Base-by-base conservation (phyloP, 2,329 filamentous ascomycete genomes). In the Diaporthe sp. region DNA sequence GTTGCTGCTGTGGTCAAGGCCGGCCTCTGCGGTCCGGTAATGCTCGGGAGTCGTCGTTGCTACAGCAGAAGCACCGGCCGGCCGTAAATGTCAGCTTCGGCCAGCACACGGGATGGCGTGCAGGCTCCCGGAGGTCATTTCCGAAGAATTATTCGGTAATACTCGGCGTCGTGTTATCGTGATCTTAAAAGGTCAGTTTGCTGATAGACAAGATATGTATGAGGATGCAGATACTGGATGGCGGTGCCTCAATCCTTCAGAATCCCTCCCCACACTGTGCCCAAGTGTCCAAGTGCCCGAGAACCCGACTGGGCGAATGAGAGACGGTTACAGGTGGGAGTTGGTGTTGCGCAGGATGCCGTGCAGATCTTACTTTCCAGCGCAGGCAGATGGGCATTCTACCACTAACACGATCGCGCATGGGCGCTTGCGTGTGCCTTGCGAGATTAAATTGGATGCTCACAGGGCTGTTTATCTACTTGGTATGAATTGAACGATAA, bases 251-350 rank as follows among this genome's bases (percentile, higher is more conserved):
- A 37, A 53, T 68, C 62, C 65, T 68, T 53, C 34, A 53, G 19
- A 8, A 53, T 19, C 17, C 31, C 13, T 25, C 46, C 10, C 34
- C 62, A 53, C 46, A 68, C 46, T 49, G 61, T 65, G 25, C 17
- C 42, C 44, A 39, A 25, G 61, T 65, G 25, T 9, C 42, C 44
- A 39, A 25, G 8, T 31, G 7, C 19, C 44, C 34, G 46, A 37
- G 57, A 60, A n/a, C 57, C 57, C 44, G 46, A 53, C 44, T 7
- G 61, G 61, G 28, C 62, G 62, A 67, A 67, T 37, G 44, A 51
- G 19, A 44, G 25, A 34, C 9, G 42, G 15, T 28, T 10, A 15
- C 34, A 55, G n/a, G 1, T 9, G n/a, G 42, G n/a, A 53, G 37
- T 28, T 53, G 65, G 34, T 68, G 62, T 53, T n/a, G 44, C n/a